phyloP scores from a whole-genome alignment of 768 basidiomycete genomes.

The Mycena polygramma region DNA sequence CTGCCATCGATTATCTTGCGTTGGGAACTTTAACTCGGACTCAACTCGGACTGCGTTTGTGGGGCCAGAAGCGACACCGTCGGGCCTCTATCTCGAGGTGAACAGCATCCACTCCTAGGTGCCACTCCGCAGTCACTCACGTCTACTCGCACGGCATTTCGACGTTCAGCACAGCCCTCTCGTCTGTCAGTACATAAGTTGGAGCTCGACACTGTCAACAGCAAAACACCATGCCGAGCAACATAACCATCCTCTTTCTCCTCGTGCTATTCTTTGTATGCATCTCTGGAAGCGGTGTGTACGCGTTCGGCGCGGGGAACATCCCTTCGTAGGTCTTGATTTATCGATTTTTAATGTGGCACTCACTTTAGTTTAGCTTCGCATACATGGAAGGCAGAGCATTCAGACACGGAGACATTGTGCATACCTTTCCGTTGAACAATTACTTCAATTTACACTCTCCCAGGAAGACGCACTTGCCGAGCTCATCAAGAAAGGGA shows the following conservation, averaged over 20 bases:
- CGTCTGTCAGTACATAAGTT: slow-evolving; percentile 37
- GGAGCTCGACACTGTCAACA: slow-evolving; percentile 40
- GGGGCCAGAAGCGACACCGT: background rate
- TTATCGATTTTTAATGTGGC: slow-evolving; percentile 19
- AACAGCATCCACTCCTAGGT: slow-evolving; percentile 6
- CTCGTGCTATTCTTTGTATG: slow-evolving; percentile 68
- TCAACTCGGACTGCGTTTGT: no score
- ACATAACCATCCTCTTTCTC: slow-evolving; percentile 57
- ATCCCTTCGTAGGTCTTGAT: slow-evolving; percentile 73
- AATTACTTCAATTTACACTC: slow-evolving; percentile 35
- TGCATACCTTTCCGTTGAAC: slow-evolving; percentile 48
- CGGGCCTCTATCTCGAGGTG: background rate
- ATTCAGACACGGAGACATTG: slow-evolving; percentile 92
- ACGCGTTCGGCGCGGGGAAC: slow-evolving; percentile 88
- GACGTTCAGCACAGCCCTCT: slow-evolving; percentile 16
- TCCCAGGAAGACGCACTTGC: slow-evolving; percentile 76
- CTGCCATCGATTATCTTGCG: background rate
- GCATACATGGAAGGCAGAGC: slow-evolving; percentile 90
- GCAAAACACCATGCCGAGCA: slow-evolving; percentile 49
- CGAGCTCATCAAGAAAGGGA: slow-evolving; percentile 69
- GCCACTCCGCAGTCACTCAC: slow-evolving; percentile 5
- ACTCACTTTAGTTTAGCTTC: slow-evolving; percentile 60
- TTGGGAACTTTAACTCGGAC: no score
- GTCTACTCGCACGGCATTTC: slow-evolving; percentile 1
- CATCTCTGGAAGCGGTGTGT: slow-evolving; percentile 68